Evolutionary conservation across 1,139 yeast species (phyloP).

Genomic region (Yamadazyma dushanensis): DNA sequence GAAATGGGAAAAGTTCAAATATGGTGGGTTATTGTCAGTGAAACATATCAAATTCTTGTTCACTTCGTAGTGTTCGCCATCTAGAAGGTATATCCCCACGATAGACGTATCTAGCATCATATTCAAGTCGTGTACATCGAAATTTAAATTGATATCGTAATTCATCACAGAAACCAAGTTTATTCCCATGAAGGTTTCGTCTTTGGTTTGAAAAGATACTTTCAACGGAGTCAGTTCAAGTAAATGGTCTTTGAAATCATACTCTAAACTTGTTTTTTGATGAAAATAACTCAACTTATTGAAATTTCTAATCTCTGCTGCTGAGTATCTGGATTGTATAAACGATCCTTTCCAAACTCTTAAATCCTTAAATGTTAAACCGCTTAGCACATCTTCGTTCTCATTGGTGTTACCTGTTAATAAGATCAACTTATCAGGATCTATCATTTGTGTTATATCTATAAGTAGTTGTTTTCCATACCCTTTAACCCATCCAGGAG

Average conservation of each 20-base stretch:
- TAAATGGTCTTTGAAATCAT: slow-evolving; percentile 51
- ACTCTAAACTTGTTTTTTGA: slow-evolving; percentile 23
- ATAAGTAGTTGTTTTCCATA: slow-evolving; percentile 69
- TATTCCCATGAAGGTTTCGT: slow-evolving; percentile 33
- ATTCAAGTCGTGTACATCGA: slow-evolving; percentile 39
- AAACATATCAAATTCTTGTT: slow-evolving; percentile 6
- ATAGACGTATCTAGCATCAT: slow-evolving; percentile 54
- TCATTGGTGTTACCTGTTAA: slow-evolving; percentile 28
- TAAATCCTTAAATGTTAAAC: slow-evolving; percentile 21
- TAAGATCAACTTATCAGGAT: slow-evolving; percentile 57
- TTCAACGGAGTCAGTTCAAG: slow-evolving; percentile 48
- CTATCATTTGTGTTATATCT: slow-evolving; percentile 43
- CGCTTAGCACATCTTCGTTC: slow-evolving; percentile 24
- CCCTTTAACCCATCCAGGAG: slow-evolving; percentile 96
- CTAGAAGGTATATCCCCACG: slow-evolving; percentile 46
- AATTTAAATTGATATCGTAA: slow-evolving; percentile 22
- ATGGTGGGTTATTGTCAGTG: slow-evolving; percentile 16
- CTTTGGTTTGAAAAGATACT: slow-evolving; percentile 38
- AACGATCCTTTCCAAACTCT: slow-evolving; percentile 29
- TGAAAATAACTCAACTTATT: slow-evolving; percentile 58
- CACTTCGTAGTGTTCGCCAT: slow-evolving; percentile 18
- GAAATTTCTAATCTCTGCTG: slow-evolving; percentile 54
- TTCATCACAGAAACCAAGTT: slow-evolving; percentile 38
- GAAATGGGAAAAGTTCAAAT: slow-evolving; percentile 20
- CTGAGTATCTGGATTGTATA: slow-evolving; percentile 38